Base-by-base conservation (phyloP, 495 filamentous ascomycete species). In the Annulohypoxylon maeteangense region DNA sequence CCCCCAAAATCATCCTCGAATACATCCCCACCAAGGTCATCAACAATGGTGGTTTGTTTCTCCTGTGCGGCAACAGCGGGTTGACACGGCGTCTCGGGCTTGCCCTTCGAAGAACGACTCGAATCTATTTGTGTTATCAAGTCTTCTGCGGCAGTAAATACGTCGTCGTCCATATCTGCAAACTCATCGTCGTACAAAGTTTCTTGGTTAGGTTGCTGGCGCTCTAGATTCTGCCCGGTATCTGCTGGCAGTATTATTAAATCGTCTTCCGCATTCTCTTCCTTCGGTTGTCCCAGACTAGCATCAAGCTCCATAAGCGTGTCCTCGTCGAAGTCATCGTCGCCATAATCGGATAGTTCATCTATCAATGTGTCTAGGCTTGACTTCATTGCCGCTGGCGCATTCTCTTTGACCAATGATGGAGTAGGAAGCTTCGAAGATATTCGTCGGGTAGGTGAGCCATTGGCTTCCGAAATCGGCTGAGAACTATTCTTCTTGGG, bases 1-100 rank as follows among this genome's bases (percentile, higher is more conserved):
- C 89, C 88, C 38, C 88, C 88, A 76, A 90, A 90, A 60, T 90
- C 83, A 77, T 87, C 89, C 34, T 87, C 89, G 71, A 80, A 86
- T 66, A 74, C 74, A 60, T 81, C 79, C 31, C 81, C 80, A 23
- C 47, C 50, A 27, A 71, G 53, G 3, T 71, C 67, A 44, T 70
- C 71, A 47, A 54, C 36, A 29, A 45, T 53, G 23, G 29, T 14
- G 4, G 16, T 34, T 56, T 53, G 53, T 11, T 38, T 40, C 20
- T 56, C 44, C 11, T 69, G 51, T n/a, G 45, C 55, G 14, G 59
- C 7, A 56, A 65, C 42, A 42, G 27, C 31, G 38, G 62, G 55
- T 31, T 62, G 45, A 7, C 22, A 10, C 29, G 29, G 38, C 2
- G 45, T 56, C 1, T 50, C 14, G 16, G 31, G 16, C 3, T 59